Base-by-base conservation (phyloP, 176 grass and related monocot genomes). In the Phoenix roebelenii region DNA sequence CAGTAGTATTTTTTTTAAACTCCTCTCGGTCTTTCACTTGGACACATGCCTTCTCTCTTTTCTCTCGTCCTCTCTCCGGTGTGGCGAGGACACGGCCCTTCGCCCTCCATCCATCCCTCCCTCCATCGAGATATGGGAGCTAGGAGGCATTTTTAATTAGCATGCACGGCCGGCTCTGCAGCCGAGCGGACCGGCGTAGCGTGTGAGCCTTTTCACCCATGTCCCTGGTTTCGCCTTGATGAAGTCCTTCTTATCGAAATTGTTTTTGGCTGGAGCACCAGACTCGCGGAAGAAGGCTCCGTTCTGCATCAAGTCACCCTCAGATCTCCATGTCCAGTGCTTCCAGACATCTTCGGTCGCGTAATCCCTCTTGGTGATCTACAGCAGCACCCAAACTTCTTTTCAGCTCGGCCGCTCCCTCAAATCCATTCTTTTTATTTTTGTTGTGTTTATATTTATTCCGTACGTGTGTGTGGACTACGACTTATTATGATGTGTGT, bases 301-400 rank as follows among this genome's bases (percentile, higher is more conserved):
- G 72, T 89, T 95, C 60, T 76, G 55, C 59, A 95, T 39, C 30
- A 85, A 51, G 62, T 95, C 89, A 6, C 58, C 68, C 16, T 95
- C 75, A 55, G 89, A 77, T 57, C 32, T 73, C 85, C 89, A 95
- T 18, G 65, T 60, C 89, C 89, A 95, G 35, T 74, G 72, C 78
- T 80, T 95, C 81, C 81, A 95, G 55, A 52, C 85, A 0, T 15
- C 35, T 16, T 78, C 71, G 0, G 50, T 5, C 2, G 89, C 71
- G 24, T 85, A 95, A 22, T 95, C 79, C 23, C 79, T 80, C 75
- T 79, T 95, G 26, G 89, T 95, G 25, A 85, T 54, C 89, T 94
- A 25, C 57, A 54, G 14, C 54, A 52, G 18, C 4, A 44, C 35
- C 35, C 35, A 44, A 44, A 44, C 7, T 6, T 20, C 20, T 20